These are phyloP conservation scores for Fraxinus cuspidata DNA, from an alignment of 257 asterid genomes.

Conservation along the genomic window DNA sequence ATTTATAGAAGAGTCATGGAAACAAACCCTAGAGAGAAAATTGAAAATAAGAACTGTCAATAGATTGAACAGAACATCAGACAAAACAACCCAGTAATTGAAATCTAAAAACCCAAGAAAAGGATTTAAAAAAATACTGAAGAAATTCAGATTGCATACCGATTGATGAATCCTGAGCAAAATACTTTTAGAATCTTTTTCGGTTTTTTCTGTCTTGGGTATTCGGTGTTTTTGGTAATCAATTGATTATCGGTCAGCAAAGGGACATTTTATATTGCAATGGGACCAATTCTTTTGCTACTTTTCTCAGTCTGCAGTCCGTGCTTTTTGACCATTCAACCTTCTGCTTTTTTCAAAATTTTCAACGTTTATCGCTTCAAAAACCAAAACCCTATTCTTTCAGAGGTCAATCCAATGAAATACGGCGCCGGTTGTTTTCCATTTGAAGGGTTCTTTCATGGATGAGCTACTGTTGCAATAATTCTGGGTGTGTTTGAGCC, in stretches of 20 bases:
- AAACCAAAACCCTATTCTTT: neutral
- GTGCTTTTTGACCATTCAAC: constrained; percentile 55
- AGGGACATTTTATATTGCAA: constrained; percentile 12
- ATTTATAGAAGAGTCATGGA: no score
- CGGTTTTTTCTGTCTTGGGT: no score
- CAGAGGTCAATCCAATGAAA: neutral
- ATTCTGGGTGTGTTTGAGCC: no score
- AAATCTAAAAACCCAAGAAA: no score
- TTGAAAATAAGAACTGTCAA: neutral
- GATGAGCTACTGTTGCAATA: neutral
- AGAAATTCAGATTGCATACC: no score
- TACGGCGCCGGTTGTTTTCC: neutral
- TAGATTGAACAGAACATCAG: neutral
- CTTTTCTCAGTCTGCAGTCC: constrained; percentile 19
- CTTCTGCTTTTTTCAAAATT: constrained; percentile 36
- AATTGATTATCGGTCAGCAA: neutral
- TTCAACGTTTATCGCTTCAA: constrained; percentile 3
- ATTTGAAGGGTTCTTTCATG: neutral
- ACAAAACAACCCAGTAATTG: no score
- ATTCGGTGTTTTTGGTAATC: neutral
- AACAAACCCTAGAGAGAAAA: neutral
- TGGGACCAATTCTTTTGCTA: neutral
- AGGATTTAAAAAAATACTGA: neutral
- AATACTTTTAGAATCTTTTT: no score
- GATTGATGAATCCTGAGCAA: neutral